Conservation (phyloP, 306 rosid species). For the Geum urbanum region DNA sequence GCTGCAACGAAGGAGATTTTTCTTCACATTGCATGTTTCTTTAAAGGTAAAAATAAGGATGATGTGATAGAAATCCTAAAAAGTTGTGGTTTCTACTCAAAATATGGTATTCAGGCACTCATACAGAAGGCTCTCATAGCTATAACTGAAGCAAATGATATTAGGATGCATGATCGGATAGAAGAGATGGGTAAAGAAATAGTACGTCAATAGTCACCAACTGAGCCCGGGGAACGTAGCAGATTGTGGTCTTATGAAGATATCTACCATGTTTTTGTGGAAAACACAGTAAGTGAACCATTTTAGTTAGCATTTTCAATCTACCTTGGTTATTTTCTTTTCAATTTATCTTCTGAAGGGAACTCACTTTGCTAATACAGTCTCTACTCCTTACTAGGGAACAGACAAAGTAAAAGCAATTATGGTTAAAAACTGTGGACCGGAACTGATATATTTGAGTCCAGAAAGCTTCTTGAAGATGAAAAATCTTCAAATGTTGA, state of each 20-base stretch:
- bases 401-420: too few relatives aligned
- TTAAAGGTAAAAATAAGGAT: not conserved
- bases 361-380: too few relatives aligned
- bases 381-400: too few relatives aligned
- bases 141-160: not conserved
- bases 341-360: too few relatives aligned
- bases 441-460: too few relatives aligned
- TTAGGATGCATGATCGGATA: slow-evolving; percentile 38
- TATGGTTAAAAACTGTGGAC: too few relatives aligned
- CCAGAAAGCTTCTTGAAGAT: too few relatives aligned
- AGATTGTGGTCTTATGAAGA: slow-evolving; percentile 29
- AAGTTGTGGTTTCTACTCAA: slow-evolving; percentile 15
- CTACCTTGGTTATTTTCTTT: too few relatives aligned
- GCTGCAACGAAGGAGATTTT: slow-evolving; percentile 13
- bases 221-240: slow-evolving; percentile 9
- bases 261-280: too few relatives aligned
- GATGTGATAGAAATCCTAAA: slow-evolving; percentile 29
- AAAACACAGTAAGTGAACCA: too few relatives aligned
- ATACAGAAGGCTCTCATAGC: slow-evolving; percentile 1
- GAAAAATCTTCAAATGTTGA: too few relatives aligned
- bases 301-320: too few relatives aligned
- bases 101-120: not conserved
- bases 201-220: slow-evolving; percentile 5
- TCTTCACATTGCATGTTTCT: slow-evolving; percentile 44
- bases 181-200: slow-evolving; percentile 37